Percentiles rank a stretch among this genome's conserved stretches.
Conservation (phyloP, 106 monocot species). For the Phalaenopsis aphrodite region DNA sequence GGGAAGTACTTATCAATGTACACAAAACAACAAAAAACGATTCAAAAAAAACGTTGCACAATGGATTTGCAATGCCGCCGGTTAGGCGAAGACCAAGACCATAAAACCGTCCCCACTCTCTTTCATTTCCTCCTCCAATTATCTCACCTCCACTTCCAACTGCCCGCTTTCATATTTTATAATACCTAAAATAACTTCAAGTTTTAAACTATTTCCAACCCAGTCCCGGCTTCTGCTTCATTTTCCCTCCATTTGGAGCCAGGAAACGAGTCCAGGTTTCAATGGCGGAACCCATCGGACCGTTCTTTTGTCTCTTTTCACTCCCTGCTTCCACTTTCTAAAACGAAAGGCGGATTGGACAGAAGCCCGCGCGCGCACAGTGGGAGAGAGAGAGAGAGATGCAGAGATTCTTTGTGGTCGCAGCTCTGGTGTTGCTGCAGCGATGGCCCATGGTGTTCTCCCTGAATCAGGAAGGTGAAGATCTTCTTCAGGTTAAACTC, state of each 20-base stretch:
- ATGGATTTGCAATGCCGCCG: no score
- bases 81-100: no score
- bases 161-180: not conserved
- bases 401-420: not conserved
- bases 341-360: not conserved
- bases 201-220: not conserved
- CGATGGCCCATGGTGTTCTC: not conserved
- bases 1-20: no score
- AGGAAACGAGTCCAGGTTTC: not conserved
- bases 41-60: no score
- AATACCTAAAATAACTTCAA: not conserved
- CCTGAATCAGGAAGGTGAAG: constrained; percentile 30
- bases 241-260: not conserved
- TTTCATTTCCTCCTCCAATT: no score
- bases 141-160: not conserved
- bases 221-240: not conserved
- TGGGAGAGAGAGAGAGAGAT: not conserved
- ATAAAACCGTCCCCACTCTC: no score
- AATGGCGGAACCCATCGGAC: not conserved
- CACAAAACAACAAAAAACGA: no score
- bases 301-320: not conserved
- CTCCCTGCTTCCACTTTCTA: not conserved
- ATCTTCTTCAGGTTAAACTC: constrained; percentile 25
- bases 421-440: not conserved
- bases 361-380: not conserved